Evolutionary conservation across 345 rosid species (phyloP).

Genomic region (Viola odorata): DNA sequence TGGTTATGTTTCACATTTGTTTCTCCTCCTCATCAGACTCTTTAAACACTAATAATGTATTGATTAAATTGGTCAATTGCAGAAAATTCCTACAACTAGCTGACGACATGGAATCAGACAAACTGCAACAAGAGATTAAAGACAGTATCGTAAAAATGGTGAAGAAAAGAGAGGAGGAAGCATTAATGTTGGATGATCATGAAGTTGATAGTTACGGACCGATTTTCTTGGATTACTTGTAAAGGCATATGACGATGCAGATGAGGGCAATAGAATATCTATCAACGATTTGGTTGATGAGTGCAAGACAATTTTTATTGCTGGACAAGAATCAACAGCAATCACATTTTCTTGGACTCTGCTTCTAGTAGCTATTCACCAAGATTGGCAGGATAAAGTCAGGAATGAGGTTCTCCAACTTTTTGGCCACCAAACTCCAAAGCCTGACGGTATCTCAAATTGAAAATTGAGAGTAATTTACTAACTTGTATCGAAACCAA

Average conservation of each 20-base stretch:
- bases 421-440: constrained; percentile 10
- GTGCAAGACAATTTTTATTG: constrained; percentile 16
- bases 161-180: not conserved
- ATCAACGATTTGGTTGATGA: constrained; percentile 18
- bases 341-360: constrained; percentile 15
- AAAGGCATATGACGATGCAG: constrained; percentile 8
- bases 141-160: not conserved
- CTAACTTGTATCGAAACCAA: too few species aligned
- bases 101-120: not conserved
- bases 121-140: not conserved
- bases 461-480: constrained; percentile 13
- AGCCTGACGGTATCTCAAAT: not conserved
- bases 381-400: constrained; percentile 20
- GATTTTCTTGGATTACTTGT: constrained; percentile 19
- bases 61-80: not conserved
- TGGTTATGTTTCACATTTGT: not conserved
- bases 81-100: not conserved
- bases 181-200: not conserved
- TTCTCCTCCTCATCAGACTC: not conserved
- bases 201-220: constrained; percentile 2
- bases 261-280: constrained; percentile 8
- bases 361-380: constrained; percentile 14
- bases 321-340: constrained; percentile 22
- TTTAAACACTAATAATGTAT: too few species aligned
- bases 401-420: constrained; percentile 12